These are phyloP conservation scores for Podospora fimiseda DNA, from an alignment of 495 filamentous ascomycete species.

Conservation along the genomic window DNA sequence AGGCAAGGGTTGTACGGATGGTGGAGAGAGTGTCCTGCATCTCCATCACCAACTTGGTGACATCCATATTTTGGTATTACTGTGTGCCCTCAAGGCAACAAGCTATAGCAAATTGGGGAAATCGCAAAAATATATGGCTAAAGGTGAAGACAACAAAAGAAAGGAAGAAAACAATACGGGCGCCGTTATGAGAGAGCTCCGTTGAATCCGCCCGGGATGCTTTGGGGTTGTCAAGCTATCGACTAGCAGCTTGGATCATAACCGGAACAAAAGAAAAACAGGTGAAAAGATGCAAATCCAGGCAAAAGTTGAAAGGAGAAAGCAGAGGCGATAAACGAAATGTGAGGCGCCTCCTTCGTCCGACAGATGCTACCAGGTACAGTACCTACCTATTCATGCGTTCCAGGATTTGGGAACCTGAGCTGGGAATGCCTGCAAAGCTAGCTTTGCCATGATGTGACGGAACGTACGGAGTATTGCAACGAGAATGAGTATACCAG, in stretches of 20 bases:
- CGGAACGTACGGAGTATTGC: too few species aligned
- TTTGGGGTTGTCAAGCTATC: background rate
- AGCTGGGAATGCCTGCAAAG: background rate
- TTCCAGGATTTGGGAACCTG: background rate
- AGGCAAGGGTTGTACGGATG: conserved; percentile 25
- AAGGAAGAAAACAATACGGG: background rate
- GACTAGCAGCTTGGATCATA: background rate
- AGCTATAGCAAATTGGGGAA: background rate
- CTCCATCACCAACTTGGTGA: conserved; percentile 26
- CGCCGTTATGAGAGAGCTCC: background rate
- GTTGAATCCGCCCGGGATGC: background rate
- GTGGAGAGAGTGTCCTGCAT: conserved; percentile 32
- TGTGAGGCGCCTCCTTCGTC: background rate
- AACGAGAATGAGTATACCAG: too few species aligned
- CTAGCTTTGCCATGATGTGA: background rate
- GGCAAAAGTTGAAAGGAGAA: background rate
- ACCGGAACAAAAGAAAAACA: background rate
- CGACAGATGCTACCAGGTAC: background rate
- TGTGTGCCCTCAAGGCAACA: background rate
- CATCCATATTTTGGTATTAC: conserved; percentile 19
- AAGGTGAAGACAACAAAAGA: background rate
- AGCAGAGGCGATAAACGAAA: too few species aligned
- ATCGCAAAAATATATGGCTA: background rate
- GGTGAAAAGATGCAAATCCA: background rate
- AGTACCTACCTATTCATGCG: too few species aligned